Base-by-base conservation (phyloP, 306 rosid species). In the Castanopsis chinensis region DNA sequence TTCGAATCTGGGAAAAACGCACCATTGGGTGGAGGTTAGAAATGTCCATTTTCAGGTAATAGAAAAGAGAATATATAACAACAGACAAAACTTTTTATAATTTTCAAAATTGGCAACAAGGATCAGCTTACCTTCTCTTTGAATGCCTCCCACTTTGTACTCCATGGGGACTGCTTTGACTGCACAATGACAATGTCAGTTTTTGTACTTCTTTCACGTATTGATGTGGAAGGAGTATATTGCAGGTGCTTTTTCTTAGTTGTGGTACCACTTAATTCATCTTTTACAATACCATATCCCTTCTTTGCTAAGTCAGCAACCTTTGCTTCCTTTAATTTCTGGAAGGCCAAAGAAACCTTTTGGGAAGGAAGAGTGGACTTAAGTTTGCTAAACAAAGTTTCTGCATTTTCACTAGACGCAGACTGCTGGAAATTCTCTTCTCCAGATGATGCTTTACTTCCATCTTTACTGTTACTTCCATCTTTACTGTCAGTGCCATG, bases 211-310 rank as follows among this genome's bases (percentile, higher is more conserved):
- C 79, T 88, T 87, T 90, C 96, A 77, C 79, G 92, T 69, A 76
- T 79, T 60, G 91, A 78, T 18, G 89, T 19, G 65, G 73, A 74
- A 75, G 92, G 85, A 81, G 71, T 89, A 72, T 76, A 79, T 55
- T 83, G 82, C 69, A 89, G 78, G 61, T 86, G 97, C 60, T 71
- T 92, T 80, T 88, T 95, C 88, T 80, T 90, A 23, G 75, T 74
- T 1, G 94, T 87, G 55, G 69, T 89, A 55, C 91, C 88, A 83
- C 86, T 89, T 65, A 95, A 81, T 85, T 95, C 99, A 78, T 90
- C 99, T 77, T 83, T 90, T 74, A 95, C 87, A 75, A 95, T 87
- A 77, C 77, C 90, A 87, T 85, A 95, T 76, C 98, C 94, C 83
- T 81, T 93, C 86, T 91, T 93, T 73, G 99, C 91, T 70, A 91